Percentiles rank a stretch among this genome's conserved stretches.
These are phyloP conservation scores for Eucalyptus pauciflora DNA, from an alignment of 345 rosid genomes.

Conservation along the genomic window DNA sequence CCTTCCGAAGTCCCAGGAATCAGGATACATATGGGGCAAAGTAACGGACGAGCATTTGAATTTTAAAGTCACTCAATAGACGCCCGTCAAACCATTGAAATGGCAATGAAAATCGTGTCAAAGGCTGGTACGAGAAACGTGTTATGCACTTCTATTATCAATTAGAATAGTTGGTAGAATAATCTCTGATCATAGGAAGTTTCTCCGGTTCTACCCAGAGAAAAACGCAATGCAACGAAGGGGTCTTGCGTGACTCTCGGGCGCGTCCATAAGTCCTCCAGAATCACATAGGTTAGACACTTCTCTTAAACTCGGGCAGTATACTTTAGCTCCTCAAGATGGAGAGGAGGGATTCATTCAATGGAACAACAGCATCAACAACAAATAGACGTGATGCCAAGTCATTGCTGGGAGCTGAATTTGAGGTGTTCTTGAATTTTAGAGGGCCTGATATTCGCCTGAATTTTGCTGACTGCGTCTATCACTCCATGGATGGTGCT, in stretches of 20 bases:
- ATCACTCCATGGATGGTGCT: background rate
- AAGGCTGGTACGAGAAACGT: no score
- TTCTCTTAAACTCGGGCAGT: background rate
- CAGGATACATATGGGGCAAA: no score
- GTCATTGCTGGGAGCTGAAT: background rate
- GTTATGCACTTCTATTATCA: no score
- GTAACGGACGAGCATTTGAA: no score
- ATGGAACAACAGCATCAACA: background rate
- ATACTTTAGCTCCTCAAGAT: background rate
- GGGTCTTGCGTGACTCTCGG: background rate
- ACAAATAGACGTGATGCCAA: background rate
- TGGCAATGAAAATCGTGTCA: no score
- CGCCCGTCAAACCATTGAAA: no score
- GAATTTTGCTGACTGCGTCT: background rate
- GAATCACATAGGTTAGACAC: background rate
- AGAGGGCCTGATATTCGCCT: background rate
- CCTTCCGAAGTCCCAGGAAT: background rate
- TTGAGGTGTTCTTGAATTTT: background rate
- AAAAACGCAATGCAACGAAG: background rate
- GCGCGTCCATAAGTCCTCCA: background rate
- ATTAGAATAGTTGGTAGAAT: no score
- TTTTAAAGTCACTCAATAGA: no score
- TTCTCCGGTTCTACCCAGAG: background rate
- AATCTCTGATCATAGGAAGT: background rate
- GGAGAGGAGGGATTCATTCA: background rate